phyloP scores from a whole-genome alignment of 768 basidiomycete species.

The Lactarius deliciosus region DNA sequence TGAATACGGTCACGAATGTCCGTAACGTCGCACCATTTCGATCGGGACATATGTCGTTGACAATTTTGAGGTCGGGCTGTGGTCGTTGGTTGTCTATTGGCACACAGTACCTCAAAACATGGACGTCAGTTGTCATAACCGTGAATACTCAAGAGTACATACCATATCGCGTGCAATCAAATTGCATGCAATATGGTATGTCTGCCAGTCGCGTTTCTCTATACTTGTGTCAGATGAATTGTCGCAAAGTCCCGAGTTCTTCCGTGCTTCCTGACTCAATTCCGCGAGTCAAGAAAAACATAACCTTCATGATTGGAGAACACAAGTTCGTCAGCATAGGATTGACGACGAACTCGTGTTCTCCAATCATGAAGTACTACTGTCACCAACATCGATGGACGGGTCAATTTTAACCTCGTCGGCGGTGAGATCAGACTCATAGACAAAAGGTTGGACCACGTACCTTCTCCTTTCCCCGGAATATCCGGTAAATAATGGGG shows the following conservation, averaged over 20 bases:
- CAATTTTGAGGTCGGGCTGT: not conserved
- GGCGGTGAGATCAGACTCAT: not conserved
- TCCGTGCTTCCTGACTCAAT: not conserved
- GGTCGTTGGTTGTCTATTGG: not conserved
- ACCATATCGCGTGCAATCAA: not conserved
- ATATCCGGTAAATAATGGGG: not conserved
- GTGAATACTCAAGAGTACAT: not conserved
- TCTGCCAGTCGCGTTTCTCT: not conserved
- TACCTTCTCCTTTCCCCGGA: not conserved
- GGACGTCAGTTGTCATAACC: not conserved
- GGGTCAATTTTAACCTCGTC: not conserved
- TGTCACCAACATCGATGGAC: not conserved
- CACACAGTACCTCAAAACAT: not conserved
- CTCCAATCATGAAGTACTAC: not conserved
- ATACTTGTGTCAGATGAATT: not conserved
- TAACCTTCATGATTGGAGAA: not conserved
- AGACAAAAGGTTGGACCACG: not conserved
- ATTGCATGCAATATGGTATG: too few species aligned
- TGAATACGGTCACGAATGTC: not conserved
- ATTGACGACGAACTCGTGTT: too few species aligned
- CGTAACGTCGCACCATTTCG: not conserved
- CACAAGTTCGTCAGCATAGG: not conserved
- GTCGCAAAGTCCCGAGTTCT: not conserved
- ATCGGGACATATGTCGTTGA: not conserved
- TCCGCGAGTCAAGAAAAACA: not conserved